A percentile compares a stretch with the other conserved stretches of the same genome.
These are phyloP conservation scores for Mycena rebaudengoi DNA, from an alignment of 768 basidiomycete species.

Conservation along the genomic window DNA sequence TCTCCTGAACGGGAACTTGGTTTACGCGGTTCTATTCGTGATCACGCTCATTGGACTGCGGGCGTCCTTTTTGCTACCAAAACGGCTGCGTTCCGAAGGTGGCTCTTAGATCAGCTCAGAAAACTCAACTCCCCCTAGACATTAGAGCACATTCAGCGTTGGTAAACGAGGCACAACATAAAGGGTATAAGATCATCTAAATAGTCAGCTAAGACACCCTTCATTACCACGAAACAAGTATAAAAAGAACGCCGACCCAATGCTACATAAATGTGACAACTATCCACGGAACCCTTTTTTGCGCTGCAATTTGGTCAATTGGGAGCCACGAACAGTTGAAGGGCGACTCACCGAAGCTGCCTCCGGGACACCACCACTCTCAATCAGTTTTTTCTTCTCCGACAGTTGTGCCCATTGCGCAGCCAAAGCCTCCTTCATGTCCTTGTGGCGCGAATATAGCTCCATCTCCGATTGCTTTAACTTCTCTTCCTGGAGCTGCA, in stretches of 20 bases:
- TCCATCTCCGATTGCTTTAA: slow-evolving; percentile 99
- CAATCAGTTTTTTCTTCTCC: slow-evolving; percentile 93
- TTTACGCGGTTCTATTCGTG: slow-evolving; percentile 26
- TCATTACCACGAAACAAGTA: too few species aligned
- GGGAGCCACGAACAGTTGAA: background rate
- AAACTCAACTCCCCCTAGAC: too few species aligned
- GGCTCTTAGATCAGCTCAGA: too few species aligned
- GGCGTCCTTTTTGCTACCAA: slow-evolving; percentile 8
- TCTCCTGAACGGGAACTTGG: slow-evolving; percentile 33
- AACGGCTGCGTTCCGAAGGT: slow-evolving; percentile 1
- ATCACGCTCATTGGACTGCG: slow-evolving; percentile 11
- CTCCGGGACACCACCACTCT: slow-evolving; percentile 2
- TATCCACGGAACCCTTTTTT: too few species aligned
- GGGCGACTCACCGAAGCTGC: background rate
- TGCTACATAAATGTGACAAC: too few species aligned
- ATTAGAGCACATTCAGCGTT: too few species aligned
- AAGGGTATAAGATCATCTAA: too few species aligned
- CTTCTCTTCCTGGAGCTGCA: slow-evolving; percentile 98
- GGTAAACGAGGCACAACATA: too few species aligned
- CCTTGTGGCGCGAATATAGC: slow-evolving; percentile 96
- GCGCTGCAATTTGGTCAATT: too few species aligned
- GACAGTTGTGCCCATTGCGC: slow-evolving; percentile 94
- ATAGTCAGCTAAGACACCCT: too few species aligned
- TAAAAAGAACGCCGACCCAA: too few species aligned
- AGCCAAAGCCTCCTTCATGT: slow-evolving; percentile 99